Evolutionary conservation across 179 eudicot genomes (phyloP).

Genomic region (Beta lomatogona): DNA sequence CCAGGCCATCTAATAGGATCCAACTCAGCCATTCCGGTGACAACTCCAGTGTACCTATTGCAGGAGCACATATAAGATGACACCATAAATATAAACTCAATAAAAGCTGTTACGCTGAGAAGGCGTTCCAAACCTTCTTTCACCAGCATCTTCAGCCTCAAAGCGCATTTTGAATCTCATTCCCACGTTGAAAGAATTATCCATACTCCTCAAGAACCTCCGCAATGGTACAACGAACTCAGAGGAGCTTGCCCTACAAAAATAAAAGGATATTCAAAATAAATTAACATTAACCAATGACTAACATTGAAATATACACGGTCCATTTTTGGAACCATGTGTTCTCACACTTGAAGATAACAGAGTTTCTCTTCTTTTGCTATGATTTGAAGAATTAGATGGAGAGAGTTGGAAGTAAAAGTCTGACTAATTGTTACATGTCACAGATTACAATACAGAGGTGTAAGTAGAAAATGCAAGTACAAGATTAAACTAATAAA

Average conservation of each 20-base stretch:
- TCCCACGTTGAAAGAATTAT: conserved; percentile 54
- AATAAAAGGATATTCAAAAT: conserved; percentile 19
- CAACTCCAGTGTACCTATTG: conserved; percentile 73
- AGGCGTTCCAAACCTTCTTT: conserved; percentile 56
- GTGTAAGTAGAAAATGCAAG: background rate
- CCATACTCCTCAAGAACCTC: conserved; percentile 67
- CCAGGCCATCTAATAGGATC: conserved; percentile 93
- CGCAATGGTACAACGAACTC: conserved; percentile 69
- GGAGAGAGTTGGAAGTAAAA: background rate
- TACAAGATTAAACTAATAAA: background rate
- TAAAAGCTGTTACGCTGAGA: background rate
- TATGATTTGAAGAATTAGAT: background rate
- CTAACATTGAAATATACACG: background rate
- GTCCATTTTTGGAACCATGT: background rate
- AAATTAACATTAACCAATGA: background rate
- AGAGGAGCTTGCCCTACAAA: conserved; percentile 73
- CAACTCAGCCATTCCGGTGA: conserved; percentile 69
- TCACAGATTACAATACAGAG: background rate
- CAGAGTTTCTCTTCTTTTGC: background rate
- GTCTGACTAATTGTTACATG: no score
- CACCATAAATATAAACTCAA: background rate
- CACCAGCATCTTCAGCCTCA: conserved; percentile 88
- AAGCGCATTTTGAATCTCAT: conserved; percentile 82
- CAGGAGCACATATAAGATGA: conserved; percentile 11
- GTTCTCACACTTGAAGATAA: background rate